Percentiles rank a stretch among this genome's conserved stretches.
Conservation (phyloP, 768 basidiomycete genomes). For the Amanita subjunquillea region DNA sequence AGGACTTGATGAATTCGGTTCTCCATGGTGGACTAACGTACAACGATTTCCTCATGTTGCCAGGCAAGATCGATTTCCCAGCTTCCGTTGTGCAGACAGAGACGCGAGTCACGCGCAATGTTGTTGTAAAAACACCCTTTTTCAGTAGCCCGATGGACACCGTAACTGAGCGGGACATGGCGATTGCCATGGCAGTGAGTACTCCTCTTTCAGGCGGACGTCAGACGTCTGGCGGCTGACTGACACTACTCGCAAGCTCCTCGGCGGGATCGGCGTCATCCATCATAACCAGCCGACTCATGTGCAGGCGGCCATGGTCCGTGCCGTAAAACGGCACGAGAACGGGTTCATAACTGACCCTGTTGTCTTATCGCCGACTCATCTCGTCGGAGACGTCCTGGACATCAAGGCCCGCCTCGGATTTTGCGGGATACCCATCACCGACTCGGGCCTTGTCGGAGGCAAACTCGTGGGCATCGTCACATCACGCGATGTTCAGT, state of each 20-base stretch:
- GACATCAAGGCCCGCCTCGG: slow-evolving; percentile 88
- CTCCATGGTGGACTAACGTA: slow-evolving; percentile 91
- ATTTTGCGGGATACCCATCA: slow-evolving; percentile 96
- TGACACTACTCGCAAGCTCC: slow-evolving; percentile 34
- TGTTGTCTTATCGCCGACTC: slow-evolving; percentile 71
- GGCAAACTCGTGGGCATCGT: slow-evolving; percentile 95
- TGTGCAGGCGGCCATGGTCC: slow-evolving; percentile 93
- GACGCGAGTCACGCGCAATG: slow-evolving; percentile 82
- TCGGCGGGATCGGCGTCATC: slow-evolving; percentile 96
- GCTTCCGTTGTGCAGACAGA: slow-evolving; percentile 75
- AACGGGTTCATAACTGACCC: slow-evolving; percentile 98
- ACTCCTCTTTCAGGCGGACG: slow-evolving; percentile 6
- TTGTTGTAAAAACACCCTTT: slow-evolving; percentile 89
- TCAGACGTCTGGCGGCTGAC: neutral
- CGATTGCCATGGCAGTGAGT: slow-evolving; percentile 83
- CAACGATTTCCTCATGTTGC: slow-evolving; percentile 92
- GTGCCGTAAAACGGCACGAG: slow-evolving; percentile 95
- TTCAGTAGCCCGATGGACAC: slow-evolving; percentile 99
- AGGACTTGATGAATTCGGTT: slow-evolving; percentile 81
- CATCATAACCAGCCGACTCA: slow-evolving; percentile 88
- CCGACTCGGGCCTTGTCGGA: slow-evolving; percentile 79
- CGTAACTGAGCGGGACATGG: slow-evolving; percentile 93
- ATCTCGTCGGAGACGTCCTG: slow-evolving; percentile 80
- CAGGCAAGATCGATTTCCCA: slow-evolving; percentile 92
- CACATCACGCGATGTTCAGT: slow-evolving; percentile 93